Base-by-base conservation (phyloP, 2,329 filamentous ascomycete species). In the Lasiodiplodia hormozganensis region DNA sequence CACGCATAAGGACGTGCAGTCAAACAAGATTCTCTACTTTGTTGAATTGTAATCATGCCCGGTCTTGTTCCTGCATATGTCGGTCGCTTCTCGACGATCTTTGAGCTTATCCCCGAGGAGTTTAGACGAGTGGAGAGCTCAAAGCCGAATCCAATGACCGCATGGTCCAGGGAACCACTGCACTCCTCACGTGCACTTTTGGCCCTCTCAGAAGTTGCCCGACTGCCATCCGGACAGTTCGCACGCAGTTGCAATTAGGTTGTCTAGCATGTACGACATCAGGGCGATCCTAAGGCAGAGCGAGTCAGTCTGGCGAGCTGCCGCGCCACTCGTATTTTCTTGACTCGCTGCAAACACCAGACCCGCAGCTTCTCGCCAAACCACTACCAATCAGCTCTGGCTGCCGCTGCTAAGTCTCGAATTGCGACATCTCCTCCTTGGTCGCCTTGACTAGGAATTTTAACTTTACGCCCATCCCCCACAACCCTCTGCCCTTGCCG, bases 291-390 rank as follows among this genome's bases (percentile, higher is more conserved):
- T n/a, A n/a, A 21, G 28, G 10, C 34, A 21, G n/a, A 23, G 11
- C 56, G 56, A 60, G 56, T 60, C 56, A 47, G 56, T 43, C 14
- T 21, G 21, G 5, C 54, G 18, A 38, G 16, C 10, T 1, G 54
- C 28, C 18, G 34, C 56, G 56, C 56, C 36, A 60, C 38, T 60
- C 56, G 56, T 60, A 60, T 62, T 57, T 57, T 62, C 58, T 62
- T 51, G 58, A 62, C 58, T 62, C 58, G 58, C 16, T 2, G 36
- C 21, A 25, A 38, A 25, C 58, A 49, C 25, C 58, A 34, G 58
- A 34, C 58, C 58, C 58, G 58, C 58, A 23, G 10, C 58, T 21
- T 34, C 11, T 62, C 40, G 38, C 25, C 58, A 28, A 43, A 21
- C 11, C 16, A 21, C 40, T 62, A 3, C 58, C 58, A 51, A 62